Base-by-base conservation (phyloP, 2,329 filamentous ascomycete genomes). In the Plectosphaerella plurivora region DNA sequence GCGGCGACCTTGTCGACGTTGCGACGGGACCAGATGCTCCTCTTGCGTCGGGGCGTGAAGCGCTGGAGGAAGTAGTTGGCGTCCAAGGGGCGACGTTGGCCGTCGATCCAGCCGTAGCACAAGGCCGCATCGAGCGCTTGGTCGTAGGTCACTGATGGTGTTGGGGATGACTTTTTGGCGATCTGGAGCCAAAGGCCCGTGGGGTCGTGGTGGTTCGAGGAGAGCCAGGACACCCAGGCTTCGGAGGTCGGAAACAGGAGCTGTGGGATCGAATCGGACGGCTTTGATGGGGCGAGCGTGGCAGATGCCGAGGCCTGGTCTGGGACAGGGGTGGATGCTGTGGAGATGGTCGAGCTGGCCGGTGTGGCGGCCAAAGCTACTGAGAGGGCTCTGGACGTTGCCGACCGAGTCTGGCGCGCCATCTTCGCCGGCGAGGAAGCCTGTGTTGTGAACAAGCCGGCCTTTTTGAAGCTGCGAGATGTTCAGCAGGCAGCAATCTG, bases 101-200 rank as follows among this genome's bases (percentile, higher is more conserved):
- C 79, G 61, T 86, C 81, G 52, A 85, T 86, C 82, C 82, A 86
- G 42, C 83, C 82, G 59, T 77, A 79, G 61, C 81, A 84, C 7
- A 86, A 70, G 1, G 81, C 81, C 35, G 71, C 65, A 60, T 84
- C 77, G 16, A 85, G 71, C 1, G 81, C 81, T 60, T 83, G 66
- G 54, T 60, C 72, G 61, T 75, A 74, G 15, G 71, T 73, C 14
- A 83, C 64, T 0, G 76, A 76, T 1, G 68, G 56, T n/a, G 71
- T 63, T 4, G 64, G 61, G 2, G 72, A 71, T 18, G 63, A 52
- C 53, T 78, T 81, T 53, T 81, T 81, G 46, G 70, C 70, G 22
- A 81, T 66, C 49, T 75, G 71, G 15, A 81, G 65, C 68, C 77
- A 76, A 50, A 80, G 57, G 0, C 75, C 76, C 0, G 64, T 49